Conservation (phyloP, 148 eudicot genomes). For the Fagopyrum homotropicum region DNA sequence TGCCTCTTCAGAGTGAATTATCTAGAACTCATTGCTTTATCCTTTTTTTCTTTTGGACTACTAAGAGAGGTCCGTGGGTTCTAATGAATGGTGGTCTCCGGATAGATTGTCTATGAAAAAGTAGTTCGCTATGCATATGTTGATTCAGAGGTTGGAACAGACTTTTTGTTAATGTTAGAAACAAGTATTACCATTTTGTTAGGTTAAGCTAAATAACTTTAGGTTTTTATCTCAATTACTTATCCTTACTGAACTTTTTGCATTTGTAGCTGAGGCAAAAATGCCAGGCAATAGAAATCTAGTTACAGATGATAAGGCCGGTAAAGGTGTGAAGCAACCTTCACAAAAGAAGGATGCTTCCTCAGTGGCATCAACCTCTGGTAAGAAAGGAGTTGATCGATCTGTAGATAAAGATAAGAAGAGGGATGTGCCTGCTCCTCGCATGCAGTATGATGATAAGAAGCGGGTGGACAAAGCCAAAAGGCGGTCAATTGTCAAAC, state of each 20-base stretch:
- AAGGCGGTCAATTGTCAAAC: conserved; percentile 62
- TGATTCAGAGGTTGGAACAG: background rate
- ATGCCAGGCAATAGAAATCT: conserved; percentile 22
- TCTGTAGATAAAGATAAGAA: conserved; percentile 68
- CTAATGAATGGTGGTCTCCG: background rate
- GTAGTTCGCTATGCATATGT: background rate
- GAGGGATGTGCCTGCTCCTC: conserved; percentile 72
- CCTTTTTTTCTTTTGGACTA: background rate
- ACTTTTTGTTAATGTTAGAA: background rate
- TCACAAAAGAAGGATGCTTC: conserved; percentile 40
- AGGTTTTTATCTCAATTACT: background rate
- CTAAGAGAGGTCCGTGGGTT: background rate
- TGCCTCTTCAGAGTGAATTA: background rate
- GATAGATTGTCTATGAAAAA: background rate
- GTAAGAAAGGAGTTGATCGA: conserved; percentile 57
- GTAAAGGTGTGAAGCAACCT: conserved; percentile 40
- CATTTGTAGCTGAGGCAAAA: conserved; percentile 24
- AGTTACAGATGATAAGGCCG: conserved; percentile 23
- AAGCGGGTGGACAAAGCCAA: conserved; percentile 79
- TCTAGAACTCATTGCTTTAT: background rate
- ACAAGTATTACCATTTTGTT: background rate
- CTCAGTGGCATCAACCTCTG: conserved; percentile 32
- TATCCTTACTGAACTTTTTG: background rate
- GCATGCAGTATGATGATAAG: conserved; percentile 88
- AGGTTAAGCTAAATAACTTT: background rate